Evolutionary conservation across 2,329 filamentous ascomycete genomes (phyloP).

Genomic region (Epichloe glyceriae): DNA sequence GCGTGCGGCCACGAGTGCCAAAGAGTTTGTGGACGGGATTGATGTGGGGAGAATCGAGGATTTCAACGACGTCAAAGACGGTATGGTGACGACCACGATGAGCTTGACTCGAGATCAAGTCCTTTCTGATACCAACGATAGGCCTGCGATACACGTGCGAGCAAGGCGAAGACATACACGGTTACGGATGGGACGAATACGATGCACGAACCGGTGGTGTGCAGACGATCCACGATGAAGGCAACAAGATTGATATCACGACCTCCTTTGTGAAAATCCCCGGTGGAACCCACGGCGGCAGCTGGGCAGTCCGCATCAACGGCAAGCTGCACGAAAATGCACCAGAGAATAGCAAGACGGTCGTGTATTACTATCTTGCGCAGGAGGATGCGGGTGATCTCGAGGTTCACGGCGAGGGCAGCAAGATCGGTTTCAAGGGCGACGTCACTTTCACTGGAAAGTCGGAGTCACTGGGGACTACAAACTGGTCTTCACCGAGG

Average conservation of each 20-base stretch:
- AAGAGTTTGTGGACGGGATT: slow-evolving; percentile 71
- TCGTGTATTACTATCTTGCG: slow-evolving; percentile 69
- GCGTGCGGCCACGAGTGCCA: slow-evolving; percentile 67
- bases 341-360: slow-evolving; percentile 54
- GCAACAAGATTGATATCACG: slow-evolving; percentile 78
- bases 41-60: slow-evolving; percentile 80
- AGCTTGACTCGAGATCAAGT: too few species aligned
- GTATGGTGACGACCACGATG: slow-evolving; percentile 27
- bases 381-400: slow-evolving; percentile 63
- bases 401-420: slow-evolving; percentile 40
- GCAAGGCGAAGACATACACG: slow-evolving; percentile 83
- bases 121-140: slow-evolving; percentile 20
- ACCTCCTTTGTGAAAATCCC: slow-evolving; percentile 91
- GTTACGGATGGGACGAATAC: slow-evolving; percentile 97
- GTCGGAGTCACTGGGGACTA: slow-evolving; percentile 62
- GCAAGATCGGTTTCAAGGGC: slow-evolving; percentile 36
- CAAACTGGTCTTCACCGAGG: slow-evolving; percentile 62
- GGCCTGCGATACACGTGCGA: slow-evolving; percentile 91
- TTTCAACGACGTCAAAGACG: slow-evolving; percentile 60
- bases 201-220: slow-evolving; percentile 77
- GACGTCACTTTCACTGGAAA: slow-evolving; percentile 60
- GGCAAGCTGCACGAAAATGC: slow-evolving; percentile 63
- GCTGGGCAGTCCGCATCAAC: slow-evolving; percentile 82
- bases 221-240: slow-evolving; percentile 81
- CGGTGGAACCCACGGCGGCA: slow-evolving; percentile 73